phyloP scores from a whole-genome alignment of 2,329 filamentous ascomycete species.

The Aureobasidium sp. region DNA sequence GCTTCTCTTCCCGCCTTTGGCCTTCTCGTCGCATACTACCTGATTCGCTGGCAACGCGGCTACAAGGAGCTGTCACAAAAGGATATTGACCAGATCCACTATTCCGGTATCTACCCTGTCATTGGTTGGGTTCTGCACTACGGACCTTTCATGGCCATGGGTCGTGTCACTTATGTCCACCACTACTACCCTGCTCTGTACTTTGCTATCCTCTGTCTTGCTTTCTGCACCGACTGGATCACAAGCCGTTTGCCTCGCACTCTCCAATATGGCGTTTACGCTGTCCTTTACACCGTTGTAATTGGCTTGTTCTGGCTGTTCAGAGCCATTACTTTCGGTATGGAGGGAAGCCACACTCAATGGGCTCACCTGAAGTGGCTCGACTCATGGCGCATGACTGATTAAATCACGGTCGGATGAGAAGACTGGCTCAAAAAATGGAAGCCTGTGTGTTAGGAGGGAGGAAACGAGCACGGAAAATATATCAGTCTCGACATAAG shows the following conservation, averaged over 20 bases:
- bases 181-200: slow-evolving; percentile 99
- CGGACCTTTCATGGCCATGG: slow-evolving; percentile 93
- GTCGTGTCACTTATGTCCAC: slow-evolving; percentile 96
- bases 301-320: slow-evolving; percentile 85
- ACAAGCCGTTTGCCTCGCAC: slow-evolving; percentile 59
- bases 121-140: slow-evolving; percentile 97
- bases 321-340: slow-evolving; percentile 91
- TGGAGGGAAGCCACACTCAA: slow-evolving; percentile 75
- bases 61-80: slow-evolving; percentile 71
- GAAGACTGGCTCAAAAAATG: background rate
- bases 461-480: background rate
- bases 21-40: slow-evolving; percentile 71
- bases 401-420: slow-evolving; percentile 29
- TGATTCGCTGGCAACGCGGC: slow-evolving; percentile 91
- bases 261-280: slow-evolving; percentile 64
- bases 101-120: slow-evolving; percentile 82
- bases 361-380: slow-evolving; percentile 96
- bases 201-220: slow-evolving; percentile 85
- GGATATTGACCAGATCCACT: slow-evolving; percentile 92
- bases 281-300: slow-evolving; percentile 62
- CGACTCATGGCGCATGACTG: slow-evolving; percentile 74
- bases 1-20: slow-evolving; percentile 67
- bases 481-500: background rate
- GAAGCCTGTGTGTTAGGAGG: background rate
- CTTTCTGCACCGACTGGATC: slow-evolving; percentile 83